A percentile compares a stretch with the other conserved stretches of the same genome.
These are phyloP conservation scores for Pichia sp. DNA, from an alignment of 1,139 yeast species.

Conservation along the genomic window DNA sequence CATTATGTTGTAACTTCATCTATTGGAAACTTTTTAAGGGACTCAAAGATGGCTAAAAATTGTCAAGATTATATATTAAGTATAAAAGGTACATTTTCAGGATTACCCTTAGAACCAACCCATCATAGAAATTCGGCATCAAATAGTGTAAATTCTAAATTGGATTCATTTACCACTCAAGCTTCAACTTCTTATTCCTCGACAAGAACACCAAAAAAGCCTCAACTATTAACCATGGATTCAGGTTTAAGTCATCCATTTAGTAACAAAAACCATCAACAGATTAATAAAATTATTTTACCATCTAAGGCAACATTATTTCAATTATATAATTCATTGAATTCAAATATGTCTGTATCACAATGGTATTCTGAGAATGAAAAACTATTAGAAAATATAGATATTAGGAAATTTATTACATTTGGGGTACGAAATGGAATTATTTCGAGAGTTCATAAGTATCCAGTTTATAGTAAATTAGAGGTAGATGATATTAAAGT, in stretches of 20 bases:
- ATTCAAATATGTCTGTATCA: conserved; percentile 70
- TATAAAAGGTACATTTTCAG: conserved; percentile 24
- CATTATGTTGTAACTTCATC: conserved; percentile 85
- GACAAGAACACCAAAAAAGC: conserved; percentile 1
- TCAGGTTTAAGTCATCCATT: conserved; percentile 6
- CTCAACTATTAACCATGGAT: conserved; percentile 5
- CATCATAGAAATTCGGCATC: conserved; percentile 19
- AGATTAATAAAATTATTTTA: conserved; percentile 25
- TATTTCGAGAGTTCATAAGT: conserved; percentile 73
- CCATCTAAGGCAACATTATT: conserved; percentile 68
- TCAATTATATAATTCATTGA: conserved; percentile 67
- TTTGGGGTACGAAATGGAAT: conserved; percentile 82
- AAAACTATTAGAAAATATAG: conserved; percentile 56
- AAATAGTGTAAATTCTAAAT: conserved; percentile 13
- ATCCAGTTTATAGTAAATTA: conserved; percentile 22
- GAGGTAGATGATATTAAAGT: background rate
- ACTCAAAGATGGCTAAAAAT: conserved; percentile 65
- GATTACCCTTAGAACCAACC: conserved; percentile 7
- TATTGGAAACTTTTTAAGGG: conserved; percentile 60
- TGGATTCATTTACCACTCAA: background rate
- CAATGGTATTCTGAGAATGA: conserved; percentile 77
- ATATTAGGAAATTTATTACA: conserved; percentile 74
- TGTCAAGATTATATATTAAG: conserved; percentile 74
- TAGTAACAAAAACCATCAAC: background rate
- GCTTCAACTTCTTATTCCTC: background rate